Percentiles rank a stretch among this genome's conserved stretches.
These are phyloP conservation scores for Austroboletus novae-zelandiae DNA, from an alignment of 1,284 basidiomycete species.

Conservation along the genomic window DNA sequence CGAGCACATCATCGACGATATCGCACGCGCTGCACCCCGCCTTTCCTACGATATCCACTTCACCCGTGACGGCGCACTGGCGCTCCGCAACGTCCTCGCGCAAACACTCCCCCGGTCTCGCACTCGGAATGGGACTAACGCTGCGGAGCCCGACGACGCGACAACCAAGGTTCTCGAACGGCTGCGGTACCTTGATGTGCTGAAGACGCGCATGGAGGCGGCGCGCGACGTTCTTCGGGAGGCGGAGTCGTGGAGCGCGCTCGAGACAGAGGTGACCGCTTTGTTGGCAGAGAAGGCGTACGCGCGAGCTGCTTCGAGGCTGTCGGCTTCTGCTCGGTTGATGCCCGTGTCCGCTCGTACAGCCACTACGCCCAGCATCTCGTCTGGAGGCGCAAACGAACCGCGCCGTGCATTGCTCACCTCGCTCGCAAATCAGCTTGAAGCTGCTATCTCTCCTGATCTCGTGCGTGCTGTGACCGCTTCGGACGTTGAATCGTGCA, in stretches of 20 bases:
- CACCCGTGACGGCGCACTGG: conserved; percentile 85
- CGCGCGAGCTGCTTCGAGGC: conserved; percentile 82
- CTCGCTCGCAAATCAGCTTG: conserved; percentile 90
- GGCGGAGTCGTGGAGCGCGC: conserved; percentile 91
- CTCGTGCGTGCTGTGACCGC: conserved; percentile 79
- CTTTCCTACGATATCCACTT: conserved; percentile 93
- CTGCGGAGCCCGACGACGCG: conserved; percentile 30
- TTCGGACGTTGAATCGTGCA: conserved; percentile 71
- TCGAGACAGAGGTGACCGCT: conserved; percentile 87
- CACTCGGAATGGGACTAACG: background rate
- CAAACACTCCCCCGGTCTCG: conserved; percentile 49
- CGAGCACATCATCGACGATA: conserved; percentile 86
- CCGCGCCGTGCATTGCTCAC: conserved; percentile 79
- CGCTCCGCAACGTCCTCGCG: conserved; percentile 63
- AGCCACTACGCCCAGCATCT: conserved; percentile 45
- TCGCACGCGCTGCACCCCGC: conserved; percentile 83
- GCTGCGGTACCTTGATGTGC: conserved; percentile 75
- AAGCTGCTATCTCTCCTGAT: conserved; percentile 83
- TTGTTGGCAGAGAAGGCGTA: conserved; percentile 78
- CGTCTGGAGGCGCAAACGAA: conserved; percentile 53
- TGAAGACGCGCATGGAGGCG: conserved; percentile 84
- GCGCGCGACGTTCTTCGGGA: conserved; percentile 84
- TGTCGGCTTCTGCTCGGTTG: conserved; percentile 82
- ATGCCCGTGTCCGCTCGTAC: conserved; percentile 91
- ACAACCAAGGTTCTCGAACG: conserved; percentile 68